A percentile compares a stretch with the other conserved stretches of the same genome.
These are phyloP conservation scores for Lophiostoma macrostomum DNA, from an alignment of 495 filamentous ascomycete species.

Conservation along the genomic window DNA sequence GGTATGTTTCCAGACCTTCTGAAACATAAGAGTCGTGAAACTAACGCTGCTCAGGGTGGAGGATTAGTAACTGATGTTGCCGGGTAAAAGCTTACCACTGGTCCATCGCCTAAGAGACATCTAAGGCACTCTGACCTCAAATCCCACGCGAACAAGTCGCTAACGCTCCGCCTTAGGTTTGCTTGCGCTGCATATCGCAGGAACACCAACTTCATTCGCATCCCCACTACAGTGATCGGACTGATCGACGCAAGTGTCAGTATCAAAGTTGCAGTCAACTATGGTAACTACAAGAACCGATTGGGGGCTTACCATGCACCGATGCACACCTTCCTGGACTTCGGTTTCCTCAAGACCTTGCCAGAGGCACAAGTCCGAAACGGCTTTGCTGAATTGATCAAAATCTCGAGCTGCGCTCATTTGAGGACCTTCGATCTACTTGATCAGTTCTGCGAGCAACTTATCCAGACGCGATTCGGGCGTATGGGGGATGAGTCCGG, in stretches of 20 bases:
- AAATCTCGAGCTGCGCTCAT: slow-evolving; percentile 63
- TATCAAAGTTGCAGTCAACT: slow-evolving; percentile 66
- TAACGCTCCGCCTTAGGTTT: slow-evolving; percentile 46
- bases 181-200: slow-evolving; percentile 48
- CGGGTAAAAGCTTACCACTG: slow-evolving; percentile 49
- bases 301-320: slow-evolving; percentile 67
- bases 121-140: slow-evolving; percentile 46
- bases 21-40: too few relatives aligned
- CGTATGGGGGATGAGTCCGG: slow-evolving; percentile 47
- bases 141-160: neutral
- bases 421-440: slow-evolving; percentile 56
- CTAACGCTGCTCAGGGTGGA: slow-evolving; percentile 44
- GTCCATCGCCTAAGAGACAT: slow-evolving; percentile 35
- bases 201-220: slow-evolving; percentile 46
- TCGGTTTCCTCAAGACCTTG: slow-evolving; percentile 59
- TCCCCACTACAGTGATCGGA: slow-evolving; percentile 65
- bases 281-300: slow-evolving; percentile 64
- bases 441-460: slow-evolving; percentile 58
- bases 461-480: slow-evolving; percentile 57
- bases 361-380: slow-evolving; percentile 61
- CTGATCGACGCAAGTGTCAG: slow-evolving; percentile 64
- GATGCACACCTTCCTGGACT: slow-evolving; percentile 63
- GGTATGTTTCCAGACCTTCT: too few relatives aligned
- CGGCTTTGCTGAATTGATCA: slow-evolving; percentile 65
- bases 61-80: slow-evolving; percentile 65